These are phyloP conservation scores for Starmerella etchellsii DNA, from an alignment of 805 yeast genomes.

Conservation along the genomic window DNA sequence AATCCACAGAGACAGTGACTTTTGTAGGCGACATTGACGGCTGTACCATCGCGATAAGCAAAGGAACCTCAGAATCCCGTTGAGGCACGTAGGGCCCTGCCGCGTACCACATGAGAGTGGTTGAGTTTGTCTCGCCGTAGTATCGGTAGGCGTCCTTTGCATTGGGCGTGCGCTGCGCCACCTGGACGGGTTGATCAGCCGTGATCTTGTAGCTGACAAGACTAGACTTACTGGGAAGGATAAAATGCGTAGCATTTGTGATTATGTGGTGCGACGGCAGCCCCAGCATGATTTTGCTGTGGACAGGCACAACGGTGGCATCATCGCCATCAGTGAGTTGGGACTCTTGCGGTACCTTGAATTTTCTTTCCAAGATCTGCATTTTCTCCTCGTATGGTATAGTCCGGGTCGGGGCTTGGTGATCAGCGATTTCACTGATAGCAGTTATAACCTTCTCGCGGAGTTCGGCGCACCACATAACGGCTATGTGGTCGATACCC, in stretches of 20 bases:
- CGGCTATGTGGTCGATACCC: constrained; percentile 84
- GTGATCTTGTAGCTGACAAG: constrained; percentile 15
- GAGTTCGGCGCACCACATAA: constrained; percentile 91
- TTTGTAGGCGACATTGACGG: background rate
- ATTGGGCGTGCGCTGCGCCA: constrained; percentile 14
- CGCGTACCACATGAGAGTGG: constrained; percentile 21
- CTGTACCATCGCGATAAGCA: constrained; percentile 1
- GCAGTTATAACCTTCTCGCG: constrained; percentile 49
- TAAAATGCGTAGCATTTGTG: constrained; percentile 6
- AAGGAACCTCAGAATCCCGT: background rate
- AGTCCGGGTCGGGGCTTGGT: constrained; percentile 33
- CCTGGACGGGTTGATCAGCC: constrained; percentile 2
- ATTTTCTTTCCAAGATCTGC: constrained; percentile 21
- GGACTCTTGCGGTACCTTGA: background rate
- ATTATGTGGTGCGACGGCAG: background rate
- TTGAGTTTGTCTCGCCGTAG: constrained; percentile 8
- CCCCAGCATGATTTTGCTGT: constrained; percentile 6
- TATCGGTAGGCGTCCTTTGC: constrained; percentile 17
- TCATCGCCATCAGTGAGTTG: background rate
- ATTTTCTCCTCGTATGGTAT: constrained; percentile 44
- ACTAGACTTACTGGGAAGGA: constrained; percentile 16
- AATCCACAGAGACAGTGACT: constrained; percentile 31
- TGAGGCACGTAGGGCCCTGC: constrained; percentile 20
- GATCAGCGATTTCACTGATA: constrained; percentile 49
- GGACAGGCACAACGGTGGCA: background rate